A percentile compares a stretch with the other conserved stretches of the same genome.
phyloP scores from a whole-genome alignment of 345 rosid genomes.

The Nephelium lappaceum region DNA sequence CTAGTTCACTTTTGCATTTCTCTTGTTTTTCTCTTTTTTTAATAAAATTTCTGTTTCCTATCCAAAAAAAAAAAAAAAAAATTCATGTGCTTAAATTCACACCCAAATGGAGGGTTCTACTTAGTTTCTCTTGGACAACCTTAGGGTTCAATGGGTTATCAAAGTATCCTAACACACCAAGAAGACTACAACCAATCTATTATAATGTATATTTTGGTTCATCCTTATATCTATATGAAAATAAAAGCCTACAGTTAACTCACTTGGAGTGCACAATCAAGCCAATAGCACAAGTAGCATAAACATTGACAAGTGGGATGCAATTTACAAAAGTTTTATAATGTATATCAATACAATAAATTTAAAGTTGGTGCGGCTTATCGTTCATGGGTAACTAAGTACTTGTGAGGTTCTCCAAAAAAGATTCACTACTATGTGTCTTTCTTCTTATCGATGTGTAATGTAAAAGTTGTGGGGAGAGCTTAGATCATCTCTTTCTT shows the following conservation, averaged over 20 bases:
- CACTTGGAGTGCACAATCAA: not conserved
- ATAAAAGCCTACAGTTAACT: not conserved
- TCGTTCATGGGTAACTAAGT: no score
- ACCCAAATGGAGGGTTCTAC: not conserved
- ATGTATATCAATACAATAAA: not conserved
- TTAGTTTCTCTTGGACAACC: not conserved
- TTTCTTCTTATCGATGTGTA: no score
- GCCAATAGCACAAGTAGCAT: not conserved
- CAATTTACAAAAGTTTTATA: not conserved
- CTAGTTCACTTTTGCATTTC: no score
- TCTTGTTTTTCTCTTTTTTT: no score
- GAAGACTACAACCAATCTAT: constrained; percentile 7
- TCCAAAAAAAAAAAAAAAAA: no score
- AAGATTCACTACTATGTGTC: no score
- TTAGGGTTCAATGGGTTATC: not conserved
- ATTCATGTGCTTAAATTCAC: not conserved
- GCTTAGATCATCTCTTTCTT: no score
- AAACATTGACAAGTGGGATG: not conserved
- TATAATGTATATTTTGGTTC: not conserved
- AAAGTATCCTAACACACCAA: not conserved
- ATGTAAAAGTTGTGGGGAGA: no score
- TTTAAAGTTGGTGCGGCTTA: no score
- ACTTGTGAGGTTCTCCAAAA: no score
- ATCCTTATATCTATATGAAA: not conserved
- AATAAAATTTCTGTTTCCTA: no score